Evolutionary conservation across 257 asterid species (phyloP).

Genomic region (Leonotis leonurus): DNA sequence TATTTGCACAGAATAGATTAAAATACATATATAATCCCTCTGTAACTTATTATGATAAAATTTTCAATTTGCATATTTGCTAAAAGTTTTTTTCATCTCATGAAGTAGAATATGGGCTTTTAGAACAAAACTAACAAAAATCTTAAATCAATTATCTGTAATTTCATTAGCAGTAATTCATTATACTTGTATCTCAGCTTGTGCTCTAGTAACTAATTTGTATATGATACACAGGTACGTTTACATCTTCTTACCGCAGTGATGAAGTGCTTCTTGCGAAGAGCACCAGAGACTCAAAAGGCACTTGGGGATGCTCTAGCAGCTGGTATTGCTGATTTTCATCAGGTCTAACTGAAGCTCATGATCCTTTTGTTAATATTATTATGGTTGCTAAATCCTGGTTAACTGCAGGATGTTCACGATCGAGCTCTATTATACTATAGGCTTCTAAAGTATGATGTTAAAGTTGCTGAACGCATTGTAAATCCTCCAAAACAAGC

Average conservation of each 20-base stretch:
- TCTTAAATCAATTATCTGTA: neutral
- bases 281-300: conserved; percentile 89
- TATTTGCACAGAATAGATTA: too few relatives aligned
- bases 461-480: conserved; percentile 76
- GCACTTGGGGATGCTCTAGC: conserved; percentile 93
- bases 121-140: neutral
- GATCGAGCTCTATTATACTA: conserved; percentile 96
- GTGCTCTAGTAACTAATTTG: conserved; percentile 16
- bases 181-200: conserved; percentile 1
- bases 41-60: too few relatives aligned
- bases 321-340: conserved; percentile 95
- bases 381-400: conserved; percentile 19
- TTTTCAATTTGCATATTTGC: too few relatives aligned
- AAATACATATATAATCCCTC: too few relatives aligned
- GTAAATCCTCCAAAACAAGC: conserved; percentile 99
- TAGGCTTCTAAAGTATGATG: conserved; percentile 71
- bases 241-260: conserved; percentile 91
- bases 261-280: conserved; percentile 84
- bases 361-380: conserved; percentile 5
- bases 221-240: conserved; percentile 64
- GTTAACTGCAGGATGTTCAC: conserved; percentile 85
- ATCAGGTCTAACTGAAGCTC: conserved; percentile 58
- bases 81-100: too few relatives aligned
- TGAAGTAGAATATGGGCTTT: too few relatives aligned
- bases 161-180: neutral